Base-by-base conservation (phyloP, 345 rosid genomes). In the Hibiscus syriacus region DNA sequence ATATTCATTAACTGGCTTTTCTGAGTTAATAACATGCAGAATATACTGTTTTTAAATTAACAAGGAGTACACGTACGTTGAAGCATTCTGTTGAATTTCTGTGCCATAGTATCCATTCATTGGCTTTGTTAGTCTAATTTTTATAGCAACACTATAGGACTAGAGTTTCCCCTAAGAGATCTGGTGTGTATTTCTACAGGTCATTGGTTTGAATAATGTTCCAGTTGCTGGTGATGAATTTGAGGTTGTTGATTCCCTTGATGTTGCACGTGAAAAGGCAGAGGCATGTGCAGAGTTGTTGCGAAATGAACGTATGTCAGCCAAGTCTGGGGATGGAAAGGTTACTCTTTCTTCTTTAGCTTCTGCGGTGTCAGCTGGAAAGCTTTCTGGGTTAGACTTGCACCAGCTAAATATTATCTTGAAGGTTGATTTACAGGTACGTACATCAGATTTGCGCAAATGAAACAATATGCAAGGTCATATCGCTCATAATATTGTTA, bases 371-470 rank as follows among this genome's bases (percentile, higher is more conserved):
- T 86, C 97, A 70, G 71, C 89, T 3, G 85, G 95, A 74, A 91
- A 80, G 80, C 81, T 81, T 77, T 82, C 96, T 70, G 99, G 99
- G 70, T 50, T 94, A 70, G 97, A 89, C 79, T 85, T 94, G 85
- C 99, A 94, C 80, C 96, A 86, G 80, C 84, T 94, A 69, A 94
- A 91, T 85, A 79, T 91, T 66, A 84, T 94, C 68, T 57, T 91
- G 86, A 94, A 94, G 82, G 97, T 94, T 17, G 99, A 94, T 71
- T 82, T 94, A 72, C 99, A 94, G 97, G 97, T 94, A 80, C 71
- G 71, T 64, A 30, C 62, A 60, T 53, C 27, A 26, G 60, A 17
- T 72, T 22, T 39, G 34, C 12, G 0, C 19, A 12, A 23, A 67
- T 22, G 20, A 43, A 32, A 55, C 23, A 64, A 2, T 6, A 41